These are phyloP conservation scores for Diversispora eburnea DNA, from an alignment of 192 early-diverging fungal genomes.

Conservation along the genomic window DNA sequence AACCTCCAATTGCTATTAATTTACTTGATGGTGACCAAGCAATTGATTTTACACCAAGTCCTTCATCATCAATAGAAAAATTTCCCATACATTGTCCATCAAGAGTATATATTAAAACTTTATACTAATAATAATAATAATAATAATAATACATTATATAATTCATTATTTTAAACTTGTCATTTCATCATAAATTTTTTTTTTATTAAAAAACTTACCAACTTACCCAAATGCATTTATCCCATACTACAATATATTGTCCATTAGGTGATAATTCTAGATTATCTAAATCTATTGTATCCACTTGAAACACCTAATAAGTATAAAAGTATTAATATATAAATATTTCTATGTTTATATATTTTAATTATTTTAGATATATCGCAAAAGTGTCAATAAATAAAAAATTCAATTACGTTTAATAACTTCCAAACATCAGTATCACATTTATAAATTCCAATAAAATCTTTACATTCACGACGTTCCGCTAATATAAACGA, in stretches of 20 bases:
- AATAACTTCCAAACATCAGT: slow-evolving; percentile 55
- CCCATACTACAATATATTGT: slow-evolving; percentile 70
- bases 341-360: neutral
- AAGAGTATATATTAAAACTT: slow-evolving; percentile 63
- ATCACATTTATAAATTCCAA: slow-evolving; percentile 59
- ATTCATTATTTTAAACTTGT: too few species aligned
- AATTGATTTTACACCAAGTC: slow-evolving; percentile 73
- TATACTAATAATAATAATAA: slow-evolving; percentile 49
- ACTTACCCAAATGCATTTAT: slow-evolving; percentile 61
- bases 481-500: slow-evolving; percentile 62
- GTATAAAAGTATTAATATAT: neutral
- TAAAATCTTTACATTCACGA: slow-evolving; percentile 59
- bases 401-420: slow-evolving; percentile 43
- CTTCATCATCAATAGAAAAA: slow-evolving; percentile 54
- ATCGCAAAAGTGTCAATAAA: neutral
- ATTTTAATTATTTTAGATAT: neutral
- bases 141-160: neutral
- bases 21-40: slow-evolving; percentile 73
- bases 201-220: too few species aligned
- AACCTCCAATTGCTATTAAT: slow-evolving; percentile 80
- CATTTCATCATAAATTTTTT: too few species aligned
- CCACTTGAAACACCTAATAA: slow-evolving; percentile 59
- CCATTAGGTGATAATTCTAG: slow-evolving; percentile 87
- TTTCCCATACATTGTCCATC: slow-evolving; percentile 52
- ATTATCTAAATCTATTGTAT: slow-evolving; percentile 70